A percentile compares a stretch with the other conserved stretches of the same genome.
phyloP scores from a whole-genome alignment of 345 rosid species.

The Brassica rapa region DNA sequence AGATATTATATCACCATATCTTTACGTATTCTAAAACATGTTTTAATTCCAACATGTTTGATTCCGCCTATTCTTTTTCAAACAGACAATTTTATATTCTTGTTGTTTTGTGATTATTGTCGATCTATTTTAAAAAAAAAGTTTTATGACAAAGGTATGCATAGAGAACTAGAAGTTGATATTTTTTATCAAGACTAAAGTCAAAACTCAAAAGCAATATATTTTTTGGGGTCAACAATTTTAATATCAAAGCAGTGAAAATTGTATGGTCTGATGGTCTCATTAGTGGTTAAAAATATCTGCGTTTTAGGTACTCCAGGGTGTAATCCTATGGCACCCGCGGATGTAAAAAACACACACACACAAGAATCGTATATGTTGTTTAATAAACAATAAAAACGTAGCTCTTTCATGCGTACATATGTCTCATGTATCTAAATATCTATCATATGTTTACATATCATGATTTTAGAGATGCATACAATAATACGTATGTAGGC shows the following conservation, averaged over 20 bases:
- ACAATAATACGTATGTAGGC: slow-evolving; percentile 26
- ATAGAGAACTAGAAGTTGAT: neutral
- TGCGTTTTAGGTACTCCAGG: neutral
- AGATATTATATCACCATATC: neutral
- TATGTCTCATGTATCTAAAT: neutral
- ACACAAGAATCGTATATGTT: neutral
- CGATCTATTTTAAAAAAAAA: neutral
- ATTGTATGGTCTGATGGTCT: neutral
- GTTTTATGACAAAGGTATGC: neutral
- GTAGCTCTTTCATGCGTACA: neutral
- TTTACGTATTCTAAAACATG: neutral
- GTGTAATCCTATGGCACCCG: neutral
- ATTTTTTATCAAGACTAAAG: neutral
- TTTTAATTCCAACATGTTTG: neutral
- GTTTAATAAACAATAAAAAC: neutral
- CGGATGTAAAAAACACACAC: neutral
- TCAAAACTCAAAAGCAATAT: neutral
- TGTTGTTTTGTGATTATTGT: neutral
- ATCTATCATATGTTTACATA: neutral
- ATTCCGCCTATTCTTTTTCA: neutral
- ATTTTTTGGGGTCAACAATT: neutral
- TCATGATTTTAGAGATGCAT: slow-evolving; percentile 10
- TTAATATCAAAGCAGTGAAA: neutral
- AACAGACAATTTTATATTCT: neutral
- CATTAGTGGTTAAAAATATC: neutral